Conservation (phyloP, 1,284 basidiomycete species). For the Ustilago sp. region DNA sequence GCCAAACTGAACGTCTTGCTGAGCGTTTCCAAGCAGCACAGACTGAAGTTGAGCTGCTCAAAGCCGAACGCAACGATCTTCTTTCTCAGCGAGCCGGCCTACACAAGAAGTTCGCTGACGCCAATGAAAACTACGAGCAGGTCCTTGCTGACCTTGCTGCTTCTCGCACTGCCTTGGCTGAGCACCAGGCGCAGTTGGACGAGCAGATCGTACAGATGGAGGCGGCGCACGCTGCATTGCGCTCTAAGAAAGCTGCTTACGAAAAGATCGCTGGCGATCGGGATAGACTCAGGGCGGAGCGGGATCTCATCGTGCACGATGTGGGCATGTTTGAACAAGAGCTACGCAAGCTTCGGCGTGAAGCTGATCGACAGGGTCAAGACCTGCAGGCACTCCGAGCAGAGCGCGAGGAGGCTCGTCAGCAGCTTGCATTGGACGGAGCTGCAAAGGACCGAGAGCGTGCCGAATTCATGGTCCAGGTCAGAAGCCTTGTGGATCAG, state of each 20-base stretch:
- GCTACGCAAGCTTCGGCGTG: slow-evolving; percentile 38
- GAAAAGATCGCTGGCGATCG: slow-evolving; percentile 46
- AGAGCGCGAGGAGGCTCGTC: slow-evolving; percentile 35
- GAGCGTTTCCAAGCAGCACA: slow-evolving; percentile 42
- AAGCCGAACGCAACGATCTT: slow-evolving; percentile 45
- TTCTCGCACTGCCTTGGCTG: slow-evolving; percentile 36
- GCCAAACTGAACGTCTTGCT: slow-evolving; percentile 41
- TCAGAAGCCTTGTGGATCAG: slow-evolving; percentile 31
- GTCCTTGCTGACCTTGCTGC: slow-evolving; percentile 43
- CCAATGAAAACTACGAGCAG: slow-evolving; percentile 45
- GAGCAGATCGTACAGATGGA: slow-evolving; percentile 59
- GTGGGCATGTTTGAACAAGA: slow-evolving; percentile 55
- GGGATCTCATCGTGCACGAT: slow-evolving; percentile 51
- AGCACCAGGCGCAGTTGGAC: slow-evolving; percentile 56
- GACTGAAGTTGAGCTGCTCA: slow-evolving; percentile 43
- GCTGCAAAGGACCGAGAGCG: slow-evolving; percentile 34
- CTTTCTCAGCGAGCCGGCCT: slow-evolving; percentile 42
- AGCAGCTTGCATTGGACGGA: slow-evolving; percentile 17
- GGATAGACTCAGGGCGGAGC: slow-evolving; percentile 45
- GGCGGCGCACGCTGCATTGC: slow-evolving; percentile 42
- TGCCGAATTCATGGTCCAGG: slow-evolving; percentile 31
- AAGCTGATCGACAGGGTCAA: slow-evolving; percentile 50
- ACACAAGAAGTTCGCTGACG: slow-evolving; percentile 40
- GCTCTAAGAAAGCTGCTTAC: slow-evolving; percentile 37
- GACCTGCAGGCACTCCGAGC: slow-evolving; percentile 49